Evolutionary conservation across 805 yeast species (phyloP).

Genomic region (Geotrichum ghanense): DNA sequence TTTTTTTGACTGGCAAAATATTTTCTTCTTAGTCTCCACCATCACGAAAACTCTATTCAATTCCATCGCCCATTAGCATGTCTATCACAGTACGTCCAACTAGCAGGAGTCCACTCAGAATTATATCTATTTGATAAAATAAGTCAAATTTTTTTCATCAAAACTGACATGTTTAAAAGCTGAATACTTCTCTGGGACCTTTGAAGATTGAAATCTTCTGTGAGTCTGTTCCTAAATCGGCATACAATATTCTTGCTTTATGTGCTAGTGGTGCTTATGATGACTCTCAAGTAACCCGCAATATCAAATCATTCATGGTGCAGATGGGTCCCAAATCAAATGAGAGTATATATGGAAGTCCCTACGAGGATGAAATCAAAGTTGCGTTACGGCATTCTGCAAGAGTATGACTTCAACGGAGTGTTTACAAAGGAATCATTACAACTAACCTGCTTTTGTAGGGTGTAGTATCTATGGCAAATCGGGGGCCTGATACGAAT

Average conservation of each 20-base stretch:
- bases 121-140: too few species aligned
- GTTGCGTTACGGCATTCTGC: constrained; percentile 15
- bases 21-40: too few species aligned
- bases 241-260: constrained; percentile 34
- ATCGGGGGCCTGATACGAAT: constrained; percentile 28
- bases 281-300: constrained; percentile 23
- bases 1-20: too few species aligned
- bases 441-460: neutral
- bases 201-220: constrained; percentile 31
- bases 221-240: constrained; percentile 29
- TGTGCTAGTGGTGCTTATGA: constrained; percentile 34
- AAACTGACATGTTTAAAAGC: too few species aligned
- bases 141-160: too few species aligned
- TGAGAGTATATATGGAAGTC: constrained; percentile 21
- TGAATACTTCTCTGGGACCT: constrained; percentile 30
- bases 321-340: constrained; percentile 32
- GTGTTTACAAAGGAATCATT: too few species aligned
- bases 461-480: constrained; percentile 38
- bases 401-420: too few species aligned
- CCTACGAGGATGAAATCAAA: constrained; percentile 20
- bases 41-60: too few species aligned
- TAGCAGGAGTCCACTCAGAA: too few species aligned
- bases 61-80: too few species aligned
- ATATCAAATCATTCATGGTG: constrained; percentile 39
- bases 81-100: too few species aligned